Evolutionary conservation across 2,329 filamentous ascomycete genomes (phyloP), one percentile per base, ranked within the genome.

Genomic region (Fusarium hainanense): DNA sequence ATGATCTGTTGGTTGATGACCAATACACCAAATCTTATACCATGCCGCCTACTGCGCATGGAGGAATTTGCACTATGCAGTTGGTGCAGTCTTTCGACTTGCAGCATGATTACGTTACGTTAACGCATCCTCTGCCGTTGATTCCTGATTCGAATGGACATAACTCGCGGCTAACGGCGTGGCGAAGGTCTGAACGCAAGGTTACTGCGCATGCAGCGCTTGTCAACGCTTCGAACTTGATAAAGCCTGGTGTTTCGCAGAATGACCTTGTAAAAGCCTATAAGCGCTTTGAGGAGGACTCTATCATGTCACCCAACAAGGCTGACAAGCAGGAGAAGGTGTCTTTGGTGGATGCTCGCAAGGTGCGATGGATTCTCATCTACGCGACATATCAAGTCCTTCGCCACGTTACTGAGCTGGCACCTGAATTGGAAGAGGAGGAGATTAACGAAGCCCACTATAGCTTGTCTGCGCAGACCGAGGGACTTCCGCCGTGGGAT

Each of bases 321-420:
- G 80, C 82, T 1, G 87, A 90, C 61, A 88, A 87, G 59, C 63
- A 77, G 8, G 87, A 89, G 37, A 89, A 87, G 73, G 74, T 82
- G 4, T 79, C 79, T 0, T 80, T 88, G 13, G 82, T 85, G 11
- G 92, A 95, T 68, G 91, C 88, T 2, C 88, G 93, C 42, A 94
- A 93, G 77, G 87, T 94, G 18, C 85, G 92, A 41, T 96, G 92
- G 92, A 87, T 94, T 30, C 76, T 94, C 37, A 85, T 95, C 9
- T 95, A 95, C 73, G 86, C 89, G 20, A 85, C 89, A 6, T 85
- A 93, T 59, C 93, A 96, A 76, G 90, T 89, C n/a, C 84, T 96
- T 2, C 85, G 87, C 12, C 88, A 87, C 55, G 89, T 89, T 40
- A 90, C 88, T 1, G 81, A 85, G 34, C 82, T 87, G 1, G 90